phyloP scores from a whole-genome alignment of 2,329 filamentous ascomycete genomes.

The Aspergillus sp. region DNA sequence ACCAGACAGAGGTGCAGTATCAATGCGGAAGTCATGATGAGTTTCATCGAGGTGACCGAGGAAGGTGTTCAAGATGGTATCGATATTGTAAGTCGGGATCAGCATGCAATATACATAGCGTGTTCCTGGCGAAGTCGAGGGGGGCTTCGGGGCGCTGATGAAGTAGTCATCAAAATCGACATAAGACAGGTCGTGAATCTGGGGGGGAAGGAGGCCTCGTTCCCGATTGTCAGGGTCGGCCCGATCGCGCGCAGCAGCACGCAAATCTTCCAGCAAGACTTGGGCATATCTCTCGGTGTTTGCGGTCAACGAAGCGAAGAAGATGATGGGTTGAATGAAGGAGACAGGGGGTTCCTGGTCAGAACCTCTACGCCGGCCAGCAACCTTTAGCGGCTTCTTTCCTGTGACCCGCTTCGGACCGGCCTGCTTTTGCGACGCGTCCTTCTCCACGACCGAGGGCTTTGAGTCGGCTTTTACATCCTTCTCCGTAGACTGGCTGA shows the following conservation, averaged over 20 bases:
- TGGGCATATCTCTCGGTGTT: conserved; percentile 75
- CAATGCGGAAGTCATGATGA: conserved; percentile 94
- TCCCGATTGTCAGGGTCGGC: conserved; percentile 27
- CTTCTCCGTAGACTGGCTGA: background rate
- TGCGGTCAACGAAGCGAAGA: conserved; percentile 86
- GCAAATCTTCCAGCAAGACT: conserved; percentile 60
- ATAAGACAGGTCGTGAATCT: conserved; percentile 76
- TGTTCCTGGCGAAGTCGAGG: conserved; percentile 47
- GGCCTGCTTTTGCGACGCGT: conserved; percentile 19
- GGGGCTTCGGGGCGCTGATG: conserved; percentile 68
- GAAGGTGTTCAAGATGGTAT: conserved; percentile 85
- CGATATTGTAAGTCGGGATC: conserved; percentile 91
- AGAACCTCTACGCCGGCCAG: conserved; percentile 23
- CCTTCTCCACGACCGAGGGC: conserved; percentile 1
- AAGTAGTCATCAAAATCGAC: conserved; percentile 95
- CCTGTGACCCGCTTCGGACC: conserved; percentile 39
- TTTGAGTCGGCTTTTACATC: conserved; percentile 1
- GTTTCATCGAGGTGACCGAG: conserved; percentile 86
- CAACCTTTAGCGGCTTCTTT: conserved; percentile 34
- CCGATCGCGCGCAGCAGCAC: conserved; percentile 38
- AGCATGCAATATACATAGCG: conserved; percentile 81
- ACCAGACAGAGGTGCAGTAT: conserved; percentile 76
- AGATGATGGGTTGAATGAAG: conserved; percentile 68
- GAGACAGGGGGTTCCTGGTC: conserved; percentile 24
- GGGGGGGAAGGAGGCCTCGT: conserved; percentile 55